These are phyloP conservation scores for Lenzites betulinus DNA, from an alignment of 768 basidiomycete species.

Conservation along the genomic window DNA sequence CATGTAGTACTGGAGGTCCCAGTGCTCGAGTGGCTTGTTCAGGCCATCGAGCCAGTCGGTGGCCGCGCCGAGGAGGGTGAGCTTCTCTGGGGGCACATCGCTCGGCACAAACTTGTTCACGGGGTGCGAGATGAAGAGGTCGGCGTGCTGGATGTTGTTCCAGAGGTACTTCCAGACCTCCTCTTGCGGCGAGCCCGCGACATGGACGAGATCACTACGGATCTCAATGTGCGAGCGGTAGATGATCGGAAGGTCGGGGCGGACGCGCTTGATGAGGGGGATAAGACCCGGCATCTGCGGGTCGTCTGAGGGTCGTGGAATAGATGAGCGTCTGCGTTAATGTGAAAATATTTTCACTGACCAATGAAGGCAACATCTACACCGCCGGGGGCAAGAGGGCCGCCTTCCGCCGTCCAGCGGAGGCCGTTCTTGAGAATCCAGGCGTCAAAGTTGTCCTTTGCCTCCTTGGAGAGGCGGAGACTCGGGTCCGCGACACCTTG, in stretches of 20 bases:
- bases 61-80: slow-evolving; percentile 77
- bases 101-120: slow-evolving; percentile 93
- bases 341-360: slow-evolving; percentile 30
- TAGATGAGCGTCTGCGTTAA: slow-evolving; percentile 15
- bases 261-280: slow-evolving; percentile 83
- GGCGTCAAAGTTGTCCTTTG: slow-evolving; percentile 77
- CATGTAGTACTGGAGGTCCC: slow-evolving; percentile 90
- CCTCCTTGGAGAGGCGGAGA: slow-evolving; percentile 74
- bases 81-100: slow-evolving; percentile 72
- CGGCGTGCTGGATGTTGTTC: slow-evolving; percentile 87
- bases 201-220: slow-evolving; percentile 77
- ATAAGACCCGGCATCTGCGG: slow-evolving; percentile 96
- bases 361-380: slow-evolving; percentile 91
- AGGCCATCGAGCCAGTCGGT: slow-evolving; percentile 94
- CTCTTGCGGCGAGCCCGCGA: slow-evolving; percentile 79
- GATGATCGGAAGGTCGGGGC: slow-evolving; percentile 84
- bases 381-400: slow-evolving; percentile 79
- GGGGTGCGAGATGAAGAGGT: slow-evolving; percentile 92
- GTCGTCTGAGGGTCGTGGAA: slow-evolving; percentile 53
- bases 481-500: slow-evolving; percentile 87
- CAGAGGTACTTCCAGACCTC: slow-evolving; percentile 95
- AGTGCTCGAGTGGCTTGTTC: slow-evolving; percentile 82
- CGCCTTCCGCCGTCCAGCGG: slow-evolving; percentile 85
- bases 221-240: slow-evolving; percentile 97
- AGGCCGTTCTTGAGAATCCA: slow-evolving; percentile 92